These are phyloP conservation scores for Xylaria telfairii DNA, from an alignment of 495 filamentous ascomycete genomes.

Conservation along the genomic window DNA sequence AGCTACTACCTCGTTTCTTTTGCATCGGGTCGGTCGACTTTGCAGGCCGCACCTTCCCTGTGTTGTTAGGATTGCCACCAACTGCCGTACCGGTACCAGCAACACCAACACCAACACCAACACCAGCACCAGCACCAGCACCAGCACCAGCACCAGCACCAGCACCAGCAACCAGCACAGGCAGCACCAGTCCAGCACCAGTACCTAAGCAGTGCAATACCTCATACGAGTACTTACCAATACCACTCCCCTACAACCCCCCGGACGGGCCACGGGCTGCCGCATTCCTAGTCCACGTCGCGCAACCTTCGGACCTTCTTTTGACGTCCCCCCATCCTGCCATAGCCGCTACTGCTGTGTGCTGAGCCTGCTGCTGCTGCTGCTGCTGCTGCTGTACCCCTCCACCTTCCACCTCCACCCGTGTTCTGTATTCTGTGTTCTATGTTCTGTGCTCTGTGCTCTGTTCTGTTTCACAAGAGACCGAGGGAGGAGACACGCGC, in stretches of 20 bases:
- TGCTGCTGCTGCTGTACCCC: constrained; percentile 22
- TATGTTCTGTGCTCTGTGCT: too few species aligned
- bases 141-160: background rate
- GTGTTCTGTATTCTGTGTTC: too few species aligned
- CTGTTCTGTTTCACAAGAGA: constrained; percentile 31
- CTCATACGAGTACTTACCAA: too few species aligned
- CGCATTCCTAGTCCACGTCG: constrained; percentile 6
- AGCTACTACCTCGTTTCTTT: background rate
- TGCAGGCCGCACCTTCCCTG: background rate
- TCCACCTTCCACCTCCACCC: too few species aligned
- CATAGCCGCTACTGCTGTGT: constrained; percentile 16
- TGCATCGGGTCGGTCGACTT: constrained; percentile 7
- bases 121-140: background rate
- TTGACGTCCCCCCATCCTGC: constrained; percentile 8
- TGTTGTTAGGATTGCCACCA: background rate
- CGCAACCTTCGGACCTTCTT: constrained; percentile 15
- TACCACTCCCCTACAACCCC: background rate
- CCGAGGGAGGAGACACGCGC: constrained; percentile 1
- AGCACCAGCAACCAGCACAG: too few species aligned
- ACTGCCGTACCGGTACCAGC: background rate
- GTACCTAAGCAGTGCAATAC: too few species aligned
- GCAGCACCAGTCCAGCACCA: background rate
- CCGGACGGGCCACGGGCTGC: constrained; percentile 2
- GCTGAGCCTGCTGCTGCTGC: constrained; percentile 21
- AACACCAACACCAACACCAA: too few species aligned